A percentile compares a stretch with the other conserved stretches of the same genome.
These are phyloP conservation scores for Blastobotrys aristatus DNA, from an alignment of 1,139 yeast species.

Conservation along the genomic window DNA sequence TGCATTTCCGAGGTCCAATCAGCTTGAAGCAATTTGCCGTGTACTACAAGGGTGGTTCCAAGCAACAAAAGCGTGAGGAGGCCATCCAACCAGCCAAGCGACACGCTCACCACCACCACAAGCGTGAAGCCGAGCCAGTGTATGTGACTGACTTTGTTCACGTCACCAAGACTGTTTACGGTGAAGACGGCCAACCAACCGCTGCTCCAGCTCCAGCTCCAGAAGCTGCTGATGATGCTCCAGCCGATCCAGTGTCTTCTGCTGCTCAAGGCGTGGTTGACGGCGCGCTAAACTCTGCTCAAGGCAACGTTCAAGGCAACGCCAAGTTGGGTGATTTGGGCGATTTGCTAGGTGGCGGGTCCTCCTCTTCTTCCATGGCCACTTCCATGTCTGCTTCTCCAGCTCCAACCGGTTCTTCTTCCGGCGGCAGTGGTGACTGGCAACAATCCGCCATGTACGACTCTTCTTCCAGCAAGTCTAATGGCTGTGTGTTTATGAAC, in stretches of 20 bases:
- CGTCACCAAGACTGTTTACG: conserved; percentile 71
- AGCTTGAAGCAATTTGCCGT: conserved; percentile 74
- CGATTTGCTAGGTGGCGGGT: conserved; percentile 24
- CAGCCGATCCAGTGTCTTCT: conserved; percentile 24
- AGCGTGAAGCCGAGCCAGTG: conserved; percentile 47
- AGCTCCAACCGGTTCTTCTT: conserved; percentile 23
- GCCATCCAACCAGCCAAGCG: conserved; percentile 32
- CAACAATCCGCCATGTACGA: conserved; percentile 66
- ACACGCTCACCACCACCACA: conserved; percentile 52
- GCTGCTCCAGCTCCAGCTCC: conserved; percentile 27
- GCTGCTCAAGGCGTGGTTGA: conserved; percentile 16
- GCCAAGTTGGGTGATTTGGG: conserved; percentile 20
- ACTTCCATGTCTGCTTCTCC: conserved; percentile 21
- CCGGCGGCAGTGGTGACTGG: conserved; percentile 43
- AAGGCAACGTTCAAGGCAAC: conserved; percentile 14
- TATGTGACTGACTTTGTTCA: conserved; percentile 42
- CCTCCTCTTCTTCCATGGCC: conserved; percentile 25
- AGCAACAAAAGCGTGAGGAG: conserved; percentile 27
- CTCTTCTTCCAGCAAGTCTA: conserved; percentile 49
- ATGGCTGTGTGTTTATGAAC: conserved; percentile 79
- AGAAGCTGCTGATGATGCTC: conserved; percentile 24
- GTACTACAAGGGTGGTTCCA: conserved; percentile 40
- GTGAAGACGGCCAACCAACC: conserved; percentile 48
- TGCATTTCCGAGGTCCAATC: conserved; percentile 93
- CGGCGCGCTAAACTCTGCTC: conserved; percentile 4